Conservation (phyloP, 1,284 basidiomycete species). For the Phaffia rhodozyma region DNA sequence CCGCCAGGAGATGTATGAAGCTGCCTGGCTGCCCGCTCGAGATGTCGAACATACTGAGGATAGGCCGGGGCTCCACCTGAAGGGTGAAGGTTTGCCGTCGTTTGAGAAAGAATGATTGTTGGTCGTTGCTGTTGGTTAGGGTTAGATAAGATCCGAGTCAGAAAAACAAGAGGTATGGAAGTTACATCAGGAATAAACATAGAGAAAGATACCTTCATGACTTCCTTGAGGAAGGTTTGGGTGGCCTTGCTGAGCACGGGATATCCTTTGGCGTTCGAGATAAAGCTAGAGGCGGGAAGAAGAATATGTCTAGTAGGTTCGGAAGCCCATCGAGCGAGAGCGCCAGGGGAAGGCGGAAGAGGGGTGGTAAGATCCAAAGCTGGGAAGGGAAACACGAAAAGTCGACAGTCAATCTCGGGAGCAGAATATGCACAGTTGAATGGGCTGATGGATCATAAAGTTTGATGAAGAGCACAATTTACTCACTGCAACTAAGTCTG, state of each 20-base stretch:
- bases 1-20: constrained; percentile 39
- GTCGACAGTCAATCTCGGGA: background rate
- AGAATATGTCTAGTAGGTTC: constrained; percentile 82
- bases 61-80: constrained; percentile 78
- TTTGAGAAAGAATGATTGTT: constrained; percentile 64
- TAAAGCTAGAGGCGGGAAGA: constrained; percentile 79
- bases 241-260: constrained; percentile 89
- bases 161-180: background rate
- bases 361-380: constrained; percentile 83
- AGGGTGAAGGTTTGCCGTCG: constrained; percentile 50
- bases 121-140: constrained; percentile 52
- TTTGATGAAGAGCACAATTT: background rate
- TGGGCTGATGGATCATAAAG: no score
- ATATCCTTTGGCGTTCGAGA: constrained; percentile 92
- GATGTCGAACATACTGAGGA: constrained; percentile 72
- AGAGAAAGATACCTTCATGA: constrained; percentile 55
- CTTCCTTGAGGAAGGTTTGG: constrained; percentile 73
- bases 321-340: constrained; percentile 74
- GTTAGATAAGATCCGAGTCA: background rate
- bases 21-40: constrained; percentile 45
- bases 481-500: constrained; percentile 65
- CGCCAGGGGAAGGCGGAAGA: constrained; percentile 58
- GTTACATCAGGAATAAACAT: background rate
- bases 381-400: constrained; percentile 28
- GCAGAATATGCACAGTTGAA: background rate